Evolutionary conservation across 2,329 filamentous ascomycete species (phyloP).

Genomic region (Hymenoscyphus albidus): DNA sequence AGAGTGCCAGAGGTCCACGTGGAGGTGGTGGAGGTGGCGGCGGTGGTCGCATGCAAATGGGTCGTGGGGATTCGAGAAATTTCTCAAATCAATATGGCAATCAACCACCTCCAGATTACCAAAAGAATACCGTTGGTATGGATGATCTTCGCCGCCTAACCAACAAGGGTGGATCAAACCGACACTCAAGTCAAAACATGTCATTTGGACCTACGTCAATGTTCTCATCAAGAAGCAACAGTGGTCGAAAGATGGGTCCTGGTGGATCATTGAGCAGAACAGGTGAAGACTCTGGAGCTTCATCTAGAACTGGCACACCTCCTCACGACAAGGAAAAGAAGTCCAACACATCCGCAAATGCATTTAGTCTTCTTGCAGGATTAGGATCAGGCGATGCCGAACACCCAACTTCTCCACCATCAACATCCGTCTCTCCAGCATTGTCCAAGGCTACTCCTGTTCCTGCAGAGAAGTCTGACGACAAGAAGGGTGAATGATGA

Average conservation of each 20-base stretch:
- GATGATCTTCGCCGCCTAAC: slow-evolving; percentile 84
- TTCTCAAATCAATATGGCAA: slow-evolving; percentile 70
- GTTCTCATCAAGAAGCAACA: slow-evolving; percentile 87
- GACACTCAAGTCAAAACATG: slow-evolving; percentile 55
- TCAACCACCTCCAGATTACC: slow-evolving; percentile 65
- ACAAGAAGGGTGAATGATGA: slow-evolving; percentile 50
- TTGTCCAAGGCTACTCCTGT: slow-evolving; percentile 59
- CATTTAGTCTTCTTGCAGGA: slow-evolving; percentile 64
- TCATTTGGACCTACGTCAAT: slow-evolving; percentile 80
- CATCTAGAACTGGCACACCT: slow-evolving; percentile 86
- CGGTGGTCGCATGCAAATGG: slow-evolving; percentile 66
- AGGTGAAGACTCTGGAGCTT: slow-evolving; percentile 80
- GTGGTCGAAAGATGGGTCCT: slow-evolving; percentile 75
- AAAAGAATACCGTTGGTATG: slow-evolving; percentile 79
- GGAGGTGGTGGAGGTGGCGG: slow-evolving; percentile 55
- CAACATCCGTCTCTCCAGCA: slow-evolving; percentile 62
- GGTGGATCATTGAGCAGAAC: slow-evolving; percentile 68
- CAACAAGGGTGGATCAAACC: slow-evolving; percentile 55
- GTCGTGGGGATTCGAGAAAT: slow-evolving; percentile 82
- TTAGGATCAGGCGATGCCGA: slow-evolving; percentile 50
- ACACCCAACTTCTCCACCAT: slow-evolving; percentile 66
- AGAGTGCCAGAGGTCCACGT: slow-evolving; percentile 60
- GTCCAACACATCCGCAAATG: slow-evolving; percentile 72
- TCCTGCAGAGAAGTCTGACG: slow-evolving; percentile 37
- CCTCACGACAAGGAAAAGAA: slow-evolving; percentile 64